Conservation (phyloP, 306 rosid species). For the Quillaja saponaria region DNA sequence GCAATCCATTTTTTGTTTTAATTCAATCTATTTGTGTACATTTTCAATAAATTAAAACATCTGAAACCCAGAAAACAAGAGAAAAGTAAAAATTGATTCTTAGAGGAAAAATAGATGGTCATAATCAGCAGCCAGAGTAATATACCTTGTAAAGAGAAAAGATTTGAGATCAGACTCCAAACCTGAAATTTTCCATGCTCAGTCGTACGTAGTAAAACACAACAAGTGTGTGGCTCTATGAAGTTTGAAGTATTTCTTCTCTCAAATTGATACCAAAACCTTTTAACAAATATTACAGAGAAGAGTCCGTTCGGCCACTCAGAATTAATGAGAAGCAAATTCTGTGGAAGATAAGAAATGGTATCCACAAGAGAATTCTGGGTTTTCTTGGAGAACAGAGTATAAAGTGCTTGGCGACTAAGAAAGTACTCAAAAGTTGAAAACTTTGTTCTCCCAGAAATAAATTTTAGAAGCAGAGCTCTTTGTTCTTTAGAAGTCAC, state of each 20-base stretch:
- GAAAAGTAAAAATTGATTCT: not conserved
- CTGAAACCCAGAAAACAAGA: not conserved
- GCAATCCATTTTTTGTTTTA: not conserved
- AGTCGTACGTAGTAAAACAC: not conserved
- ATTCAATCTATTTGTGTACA: not conserved
- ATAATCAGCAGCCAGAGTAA: conserved; percentile 12
- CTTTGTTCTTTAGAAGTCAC: not conserved
- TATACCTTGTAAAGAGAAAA: not conserved
- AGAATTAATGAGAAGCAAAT: not conserved
- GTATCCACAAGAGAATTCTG: conserved; percentile 1
- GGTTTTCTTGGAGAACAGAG: not conserved
- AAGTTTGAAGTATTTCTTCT: not conserved
- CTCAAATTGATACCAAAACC: not conserved
- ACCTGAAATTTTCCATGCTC: not conserved
- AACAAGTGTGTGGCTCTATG: not conserved
- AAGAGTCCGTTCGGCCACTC: not conserved
- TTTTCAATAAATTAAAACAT: not conserved
- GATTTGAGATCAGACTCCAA: not conserved
- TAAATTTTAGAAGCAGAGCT: not conserved
- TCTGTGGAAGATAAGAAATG: not conserved
- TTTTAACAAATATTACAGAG: not conserved
- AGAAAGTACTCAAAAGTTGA: not conserved
- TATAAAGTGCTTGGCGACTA: conserved; percentile 8
- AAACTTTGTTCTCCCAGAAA: not conserved
- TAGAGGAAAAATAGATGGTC: conserved; percentile 14